phyloP scores from a whole-genome alignment of 768 basidiomycete species.

The Agrocybe pediades region DNA sequence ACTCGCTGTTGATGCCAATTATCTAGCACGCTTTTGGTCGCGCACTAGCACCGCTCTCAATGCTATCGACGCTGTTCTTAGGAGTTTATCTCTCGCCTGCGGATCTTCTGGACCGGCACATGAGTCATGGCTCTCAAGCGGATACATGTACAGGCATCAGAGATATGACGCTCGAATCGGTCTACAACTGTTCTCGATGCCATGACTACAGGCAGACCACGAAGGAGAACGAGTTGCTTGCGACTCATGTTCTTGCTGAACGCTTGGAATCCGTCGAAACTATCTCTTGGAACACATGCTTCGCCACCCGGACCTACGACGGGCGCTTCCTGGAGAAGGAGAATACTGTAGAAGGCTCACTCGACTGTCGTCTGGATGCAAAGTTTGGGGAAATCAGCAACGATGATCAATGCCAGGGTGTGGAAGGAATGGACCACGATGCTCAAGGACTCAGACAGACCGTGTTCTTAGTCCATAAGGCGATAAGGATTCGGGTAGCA shows the following conservation, averaged over 20 bases:
- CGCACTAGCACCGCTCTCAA: conserved; percentile 31
- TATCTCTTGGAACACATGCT: conserved; percentile 56
- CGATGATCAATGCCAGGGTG: no score
- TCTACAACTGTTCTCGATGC: conserved; percentile 39
- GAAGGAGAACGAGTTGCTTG: conserved; percentile 46
- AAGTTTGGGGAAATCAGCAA: no score
- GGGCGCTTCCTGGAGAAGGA: conserved; percentile 11
- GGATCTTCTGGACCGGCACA: conserved; percentile 47
- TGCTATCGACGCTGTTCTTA: conserved; percentile 52
- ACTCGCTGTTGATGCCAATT: background rate
- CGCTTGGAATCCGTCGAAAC: conserved; percentile 43
- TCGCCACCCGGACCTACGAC: conserved; percentile 9
- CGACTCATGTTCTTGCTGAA: conserved; percentile 45
- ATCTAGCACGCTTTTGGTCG: conserved; percentile 16
- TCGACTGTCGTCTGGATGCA: no score
- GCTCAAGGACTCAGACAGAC: no score
- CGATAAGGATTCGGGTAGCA: no score
- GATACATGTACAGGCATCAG: conserved; percentile 27
- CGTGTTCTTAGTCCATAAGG: no score
- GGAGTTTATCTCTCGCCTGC: conserved; percentile 67
- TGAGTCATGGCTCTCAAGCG: conserved; percentile 38
- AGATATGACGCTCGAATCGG: conserved; percentile 25
- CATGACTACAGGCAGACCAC: conserved; percentile 28
- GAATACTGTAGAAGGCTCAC: conserved; percentile 3
- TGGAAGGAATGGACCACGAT: no score